Conservation (phyloP, 345 rosid genomes). For the Raphanus sativus region DNA sequence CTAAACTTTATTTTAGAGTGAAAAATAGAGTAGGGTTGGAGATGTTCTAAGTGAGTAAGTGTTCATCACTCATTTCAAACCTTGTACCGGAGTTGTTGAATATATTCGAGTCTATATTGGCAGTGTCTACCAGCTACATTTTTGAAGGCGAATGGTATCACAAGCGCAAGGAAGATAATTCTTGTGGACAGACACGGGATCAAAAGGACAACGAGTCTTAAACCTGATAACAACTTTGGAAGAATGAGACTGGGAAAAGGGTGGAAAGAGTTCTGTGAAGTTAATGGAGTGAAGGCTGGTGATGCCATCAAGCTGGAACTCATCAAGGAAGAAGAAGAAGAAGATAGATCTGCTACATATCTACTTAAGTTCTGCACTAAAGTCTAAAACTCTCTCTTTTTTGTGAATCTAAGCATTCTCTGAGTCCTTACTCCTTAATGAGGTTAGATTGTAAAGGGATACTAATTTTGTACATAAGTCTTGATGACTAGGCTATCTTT, state of each 20-base stretch:
- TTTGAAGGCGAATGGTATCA: slow-evolving; percentile 2
- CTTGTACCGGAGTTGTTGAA: not conserved
- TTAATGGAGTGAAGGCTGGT: slow-evolving; percentile 8
- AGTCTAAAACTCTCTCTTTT: not conserved
- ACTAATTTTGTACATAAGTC: no score
- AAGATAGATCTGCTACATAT: not conserved
- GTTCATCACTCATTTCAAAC: not conserved
- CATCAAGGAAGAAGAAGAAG: slow-evolving; percentile 5
- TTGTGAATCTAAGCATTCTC: not conserved
- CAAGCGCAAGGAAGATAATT: not conserved
- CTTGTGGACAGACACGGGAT: slow-evolving; percentile 14
- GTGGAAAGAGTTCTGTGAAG: slow-evolving; percentile 24
- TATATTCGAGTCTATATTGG: not conserved
- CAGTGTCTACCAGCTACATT: slow-evolving; percentile 4
- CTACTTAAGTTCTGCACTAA: slow-evolving; percentile 24
- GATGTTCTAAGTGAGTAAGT: not conserved
- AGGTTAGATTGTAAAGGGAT: no score
- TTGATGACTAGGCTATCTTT: no score
- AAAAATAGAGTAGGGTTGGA: no score
- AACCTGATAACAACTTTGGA: not conserved
- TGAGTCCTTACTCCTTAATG: no score
- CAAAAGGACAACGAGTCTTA: slow-evolving; percentile 1
- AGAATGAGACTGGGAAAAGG: slow-evolving; percentile 12
- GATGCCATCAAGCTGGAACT: slow-evolving; percentile 20
- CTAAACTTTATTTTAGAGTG: no score